Percentiles rank a stretch among this genome's conserved stretches.
Evolutionary conservation across 768 basidiomycete species (phyloP).

Genomic region (Dacryopinax primogenitus): DNA sequence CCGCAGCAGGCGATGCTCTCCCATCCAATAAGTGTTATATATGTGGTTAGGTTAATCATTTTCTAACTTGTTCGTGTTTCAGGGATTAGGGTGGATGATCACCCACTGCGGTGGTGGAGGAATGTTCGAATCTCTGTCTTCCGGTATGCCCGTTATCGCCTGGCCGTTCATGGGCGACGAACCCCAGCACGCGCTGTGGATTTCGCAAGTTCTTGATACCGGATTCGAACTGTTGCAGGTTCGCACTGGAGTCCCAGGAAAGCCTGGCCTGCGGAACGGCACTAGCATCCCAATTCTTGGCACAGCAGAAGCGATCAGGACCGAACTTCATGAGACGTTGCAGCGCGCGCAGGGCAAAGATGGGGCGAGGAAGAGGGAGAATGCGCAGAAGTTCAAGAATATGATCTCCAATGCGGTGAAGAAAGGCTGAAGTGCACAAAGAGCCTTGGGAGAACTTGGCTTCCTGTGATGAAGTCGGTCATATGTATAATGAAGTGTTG

Average conservation of each 20-base stretch:
- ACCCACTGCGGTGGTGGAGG: slow-evolving; percentile 23
- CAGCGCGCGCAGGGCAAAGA: slow-evolving; percentile 20
- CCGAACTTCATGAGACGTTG: slow-evolving; percentile 19
- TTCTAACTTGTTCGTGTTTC: neutral
- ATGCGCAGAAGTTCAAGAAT: slow-evolving; percentile 14
- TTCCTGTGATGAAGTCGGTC: too few species aligned
- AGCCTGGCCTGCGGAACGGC: slow-evolving; percentile 17
- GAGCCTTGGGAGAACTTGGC: too few species aligned
- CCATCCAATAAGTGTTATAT: slow-evolving; percentile 19
- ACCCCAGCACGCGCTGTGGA: slow-evolving; percentile 19
- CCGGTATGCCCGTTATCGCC: slow-evolving; percentile 22
- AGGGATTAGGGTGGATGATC: slow-evolving; percentile 22
- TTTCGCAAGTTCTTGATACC: slow-evolving; percentile 14
- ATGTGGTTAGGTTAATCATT: neutral
- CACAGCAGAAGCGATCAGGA: slow-evolving; percentile 19
- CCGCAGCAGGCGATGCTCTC: slow-evolving; percentile 22
- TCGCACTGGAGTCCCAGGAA: slow-evolving; percentile 16
- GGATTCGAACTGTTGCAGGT: slow-evolving; percentile 21
- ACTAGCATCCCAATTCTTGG: slow-evolving; percentile 13
- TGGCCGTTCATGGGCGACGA: slow-evolving; percentile 24
- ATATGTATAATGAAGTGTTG: too few species aligned
- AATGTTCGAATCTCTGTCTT: slow-evolving; percentile 19
- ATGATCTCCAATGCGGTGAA: slow-evolving; percentile 10
- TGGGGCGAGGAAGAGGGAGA: slow-evolving; percentile 20
- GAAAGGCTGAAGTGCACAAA: too few species aligned